Conservation (phyloP, 2,329 filamentous ascomycete genomes). For the Penicillium paneum region DNA sequence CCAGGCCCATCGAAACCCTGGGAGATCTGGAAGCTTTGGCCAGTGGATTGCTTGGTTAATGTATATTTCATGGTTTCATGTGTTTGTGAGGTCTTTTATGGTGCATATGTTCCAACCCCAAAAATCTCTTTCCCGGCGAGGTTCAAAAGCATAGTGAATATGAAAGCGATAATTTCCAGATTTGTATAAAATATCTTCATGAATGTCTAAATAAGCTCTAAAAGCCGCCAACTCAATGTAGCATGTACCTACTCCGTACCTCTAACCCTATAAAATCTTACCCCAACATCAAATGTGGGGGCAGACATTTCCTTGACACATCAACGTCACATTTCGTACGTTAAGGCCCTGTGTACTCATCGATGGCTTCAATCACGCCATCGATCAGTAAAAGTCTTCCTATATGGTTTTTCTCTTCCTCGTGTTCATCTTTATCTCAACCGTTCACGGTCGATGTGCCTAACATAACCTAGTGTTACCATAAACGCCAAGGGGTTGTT, state of each 20-base stretch:
- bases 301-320: neutral
- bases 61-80: conserved; percentile 5
- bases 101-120: conserved; percentile 4
- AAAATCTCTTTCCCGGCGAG: neutral
- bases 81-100: conserved; percentile 15
- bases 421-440: neutral
- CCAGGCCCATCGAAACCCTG: conserved; percentile 42
- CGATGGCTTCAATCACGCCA: conserved; percentile 26
- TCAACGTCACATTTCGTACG: neutral
- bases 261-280: neutral
- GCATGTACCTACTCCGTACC: neutral
- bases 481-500: conserved; percentile 3
- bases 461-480: neutral
- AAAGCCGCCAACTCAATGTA: neutral
- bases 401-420: neutral
- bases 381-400: conserved; percentile 11
- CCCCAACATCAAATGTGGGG: neutral
- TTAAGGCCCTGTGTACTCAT: conserved; percentile 16
- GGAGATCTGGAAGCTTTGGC: conserved; percentile 49
- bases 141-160: conserved; percentile 23
- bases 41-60: conserved; percentile 41
- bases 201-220: neutral
- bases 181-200: neutral
- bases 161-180: conserved; percentile 5
- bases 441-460: neutral